A percentile compares a stretch with the other conserved stretches of the same genome.
phyloP scores from a whole-genome alignment of 2,329 filamentous ascomycete genomes.

The Pezicula rhizophila region DNA sequence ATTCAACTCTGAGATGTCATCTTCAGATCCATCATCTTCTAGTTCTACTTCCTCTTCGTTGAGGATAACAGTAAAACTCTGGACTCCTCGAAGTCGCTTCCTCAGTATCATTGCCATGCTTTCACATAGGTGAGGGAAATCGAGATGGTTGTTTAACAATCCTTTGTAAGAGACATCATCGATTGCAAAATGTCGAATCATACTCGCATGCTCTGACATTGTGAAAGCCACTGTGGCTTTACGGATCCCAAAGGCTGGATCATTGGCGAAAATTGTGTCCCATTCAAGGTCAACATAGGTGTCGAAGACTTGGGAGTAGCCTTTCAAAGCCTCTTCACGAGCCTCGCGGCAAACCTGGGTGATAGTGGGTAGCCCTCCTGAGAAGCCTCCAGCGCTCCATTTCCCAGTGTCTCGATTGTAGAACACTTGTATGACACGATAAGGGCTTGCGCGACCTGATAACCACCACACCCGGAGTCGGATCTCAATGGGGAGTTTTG shows the following conservation, averaged over 20 bases:
- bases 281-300: conserved; percentile 9
- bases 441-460: conserved; percentile 1
- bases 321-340: conserved; percentile 8
- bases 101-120: conserved; percentile 1
- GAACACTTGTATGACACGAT: conserved; percentile 9
- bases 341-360: conserved; percentile 10
- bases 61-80: conserved; percentile 6
- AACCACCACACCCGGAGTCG: conserved; percentile 7
- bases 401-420: conserved; percentile 3
- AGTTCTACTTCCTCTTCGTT: not conserved
- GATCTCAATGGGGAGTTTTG: conserved; percentile 7
- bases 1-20: not conserved
- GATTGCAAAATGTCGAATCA: conserved; percentile 8
- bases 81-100: conserved; percentile 1
- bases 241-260: conserved; percentile 8
- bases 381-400: conserved; percentile 9
- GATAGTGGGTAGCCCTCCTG: conserved; percentile 7
- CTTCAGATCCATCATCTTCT: not conserved
- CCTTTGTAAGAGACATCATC: not conserved
- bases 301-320: conserved; percentile 8
- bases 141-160: not conserved
- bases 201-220: conserved; percentile 3
- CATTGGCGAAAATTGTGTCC: conserved; percentile 15
- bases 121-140: conserved; percentile 1
- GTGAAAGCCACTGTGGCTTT: conserved; percentile 4